These are phyloP conservation scores for Colletotrichum somersetense DNA, from an alignment of 2,329 filamentous ascomycete genomes.

Conservation along the genomic window DNA sequence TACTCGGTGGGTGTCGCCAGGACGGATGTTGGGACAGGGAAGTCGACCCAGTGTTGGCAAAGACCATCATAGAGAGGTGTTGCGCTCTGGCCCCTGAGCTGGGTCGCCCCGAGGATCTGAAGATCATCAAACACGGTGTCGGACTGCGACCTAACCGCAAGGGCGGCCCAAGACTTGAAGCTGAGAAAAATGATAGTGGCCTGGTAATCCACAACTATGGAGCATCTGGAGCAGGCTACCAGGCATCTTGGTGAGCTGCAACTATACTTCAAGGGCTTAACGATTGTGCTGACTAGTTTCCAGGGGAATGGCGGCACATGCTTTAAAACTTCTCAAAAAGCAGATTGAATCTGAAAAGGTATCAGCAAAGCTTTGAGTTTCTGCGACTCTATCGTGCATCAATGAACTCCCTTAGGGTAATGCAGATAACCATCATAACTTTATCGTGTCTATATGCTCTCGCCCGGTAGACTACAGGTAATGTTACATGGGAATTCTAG, in stretches of 20 bases:
- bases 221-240: conserved; percentile 47
- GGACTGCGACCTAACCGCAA: conserved; percentile 49
- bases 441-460: neutral
- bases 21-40: conserved; percentile 50
- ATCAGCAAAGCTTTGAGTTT: conserved; percentile 5
- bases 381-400: neutral
- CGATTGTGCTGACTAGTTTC: neutral
- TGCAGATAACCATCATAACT: no score
- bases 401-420: neutral
- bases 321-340: conserved; percentile 3
- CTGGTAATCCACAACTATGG: conserved; percentile 49
- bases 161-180: conserved; percentile 50
- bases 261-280: no score
- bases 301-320: conserved; percentile 36
- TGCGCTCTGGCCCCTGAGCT: conserved; percentile 51
- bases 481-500: neutral
- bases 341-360: conserved; percentile 5
- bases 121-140: conserved; percentile 50
- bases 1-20: conserved; percentile 51
- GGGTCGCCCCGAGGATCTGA: conserved; percentile 50
- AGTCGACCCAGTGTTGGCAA: conserved; percentile 48
- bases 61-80: conserved; percentile 51
- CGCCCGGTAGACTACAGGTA: neutral
- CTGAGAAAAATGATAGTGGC: conserved; percentile 44
- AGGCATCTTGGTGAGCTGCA: conserved; percentile 44